Base-by-base conservation (phyloP, 306 rosid species). In the Dalbergia oliveri region DNA sequence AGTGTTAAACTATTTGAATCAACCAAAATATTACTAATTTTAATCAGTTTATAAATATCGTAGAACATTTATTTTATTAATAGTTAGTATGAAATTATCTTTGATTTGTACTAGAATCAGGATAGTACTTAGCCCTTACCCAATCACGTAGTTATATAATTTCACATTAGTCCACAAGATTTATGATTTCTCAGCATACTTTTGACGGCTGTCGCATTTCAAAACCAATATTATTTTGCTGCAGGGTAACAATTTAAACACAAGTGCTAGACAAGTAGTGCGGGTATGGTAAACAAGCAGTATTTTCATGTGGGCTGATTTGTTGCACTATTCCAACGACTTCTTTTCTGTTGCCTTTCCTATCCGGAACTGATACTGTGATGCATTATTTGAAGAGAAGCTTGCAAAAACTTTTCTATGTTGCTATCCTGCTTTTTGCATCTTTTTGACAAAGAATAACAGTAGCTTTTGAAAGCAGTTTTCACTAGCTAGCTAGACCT, bases 311-410 rank as follows among this genome's bases (percentile, higher is more conserved):
- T 53, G 74, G 68, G 43, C 5, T 58, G 47, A 31, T 37, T 67
- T 8, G n/a, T 78, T 68, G 50, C 69, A 78, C 37, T 78, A 18
- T 62, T 71, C 66, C 65, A 72, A 63, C 49, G 23, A 65, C 56
- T 80, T 51, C 47, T 61, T 11, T 35, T 49, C 4, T 21, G 44
- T 79, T 72, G 34, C 66, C 67, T 63, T 72, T 80, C 51, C 74
- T 53, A 66, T 72, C 57, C 58, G 34, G 35, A 49, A 61, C 58
- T 51, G 9, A 15, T 35, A 59, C 77, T 35, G 26, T 78, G 82
- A 47, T 37, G n/a, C 73, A 37, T 72, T 63, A 63, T 80, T 80
- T 80, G 9, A 62, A 80, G 73, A 72, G 79, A 64, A 80, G 33
- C 60, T 51, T 15, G 23, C 26, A 54, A 44, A 45, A 53, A 37